Conservation (phyloP, 805 yeast genomes). For the Metschnikowia cerradonensis region DNA sequence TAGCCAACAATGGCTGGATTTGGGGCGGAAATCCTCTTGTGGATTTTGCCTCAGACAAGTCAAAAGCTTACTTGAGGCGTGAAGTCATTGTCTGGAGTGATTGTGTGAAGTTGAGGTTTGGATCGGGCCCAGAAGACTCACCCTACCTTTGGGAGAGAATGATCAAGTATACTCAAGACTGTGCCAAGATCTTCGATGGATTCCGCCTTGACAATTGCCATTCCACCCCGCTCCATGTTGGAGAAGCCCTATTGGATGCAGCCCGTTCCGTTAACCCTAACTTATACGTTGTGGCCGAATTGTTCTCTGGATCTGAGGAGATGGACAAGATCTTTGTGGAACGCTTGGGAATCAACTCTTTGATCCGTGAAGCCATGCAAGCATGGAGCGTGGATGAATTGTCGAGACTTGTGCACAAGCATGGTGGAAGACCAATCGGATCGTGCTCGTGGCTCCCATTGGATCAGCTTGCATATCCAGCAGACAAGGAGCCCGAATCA, state of each 20-base stretch:
- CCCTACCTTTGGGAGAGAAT: conserved; percentile 88
- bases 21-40: conserved; percentile 95
- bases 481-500: conserved; percentile 36
- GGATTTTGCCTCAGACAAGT: conserved; percentile 80
- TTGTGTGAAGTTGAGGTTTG: conserved; percentile 90
- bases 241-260: conserved; percentile 78
- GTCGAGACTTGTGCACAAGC: conserved; percentile 80
- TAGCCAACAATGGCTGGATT: conserved; percentile 97
- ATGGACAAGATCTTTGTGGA: conserved; percentile 90
- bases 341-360: conserved; percentile 79
- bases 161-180: conserved; percentile 66
- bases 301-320: conserved; percentile 88
- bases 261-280: conserved; percentile 85
- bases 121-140: conserved; percentile 70
- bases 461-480: conserved; percentile 69
- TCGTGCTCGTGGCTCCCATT: conserved; percentile 78
- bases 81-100: conserved; percentile 98
- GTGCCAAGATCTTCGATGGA: conserved; percentile 78
- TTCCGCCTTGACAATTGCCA: conserved; percentile 94
- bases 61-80: conserved; percentile 80
- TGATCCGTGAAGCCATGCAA: conserved; percentile 96
- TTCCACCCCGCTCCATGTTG: conserved; percentile 94
- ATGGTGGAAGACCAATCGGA: conserved; percentile 95
- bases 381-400: conserved; percentile 86
- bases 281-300: conserved; percentile 88